A percentile compares a stretch with the other conserved stretches of the same genome.
Conservation (phyloP, 2,329 filamentous ascomycete species). For the Pestalotiopsis sp. region DNA sequence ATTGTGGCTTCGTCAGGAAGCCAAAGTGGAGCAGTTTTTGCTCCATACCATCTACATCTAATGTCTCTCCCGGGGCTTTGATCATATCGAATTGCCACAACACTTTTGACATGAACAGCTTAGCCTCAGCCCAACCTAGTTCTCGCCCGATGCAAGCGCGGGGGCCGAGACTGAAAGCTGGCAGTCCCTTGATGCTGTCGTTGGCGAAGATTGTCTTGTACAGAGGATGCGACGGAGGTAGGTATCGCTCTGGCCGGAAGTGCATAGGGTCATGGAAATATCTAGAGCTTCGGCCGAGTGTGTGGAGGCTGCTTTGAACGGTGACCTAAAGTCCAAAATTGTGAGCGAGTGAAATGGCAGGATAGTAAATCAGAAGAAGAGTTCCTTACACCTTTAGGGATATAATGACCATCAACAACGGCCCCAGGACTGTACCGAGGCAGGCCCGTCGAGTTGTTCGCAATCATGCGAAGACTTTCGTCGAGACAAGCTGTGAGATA, state of each 20-base stretch:
- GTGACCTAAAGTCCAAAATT: neutral
- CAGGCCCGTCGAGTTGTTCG: conserved; percentile 26
- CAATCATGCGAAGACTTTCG: conserved; percentile 35
- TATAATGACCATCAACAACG: conserved; percentile 22
- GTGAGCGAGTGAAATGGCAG: neutral
- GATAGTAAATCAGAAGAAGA: conserved; percentile 20
- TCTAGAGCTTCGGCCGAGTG: neutral
- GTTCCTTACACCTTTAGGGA: conserved; percentile 13
- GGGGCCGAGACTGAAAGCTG: conserved; percentile 18
- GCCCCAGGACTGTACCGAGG: conserved; percentile 23
- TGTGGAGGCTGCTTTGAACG: conserved; percentile 10
- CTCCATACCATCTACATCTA: conserved; percentile 6
- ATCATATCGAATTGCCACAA: conserved; percentile 10
- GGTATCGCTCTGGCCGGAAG: conserved; percentile 19
- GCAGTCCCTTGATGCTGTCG: conserved; percentile 12
- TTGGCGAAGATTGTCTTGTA: conserved; percentile 13
- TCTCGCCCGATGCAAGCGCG: conserved; percentile 15
- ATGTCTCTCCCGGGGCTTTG: neutral
- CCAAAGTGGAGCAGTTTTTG: conserved; percentile 15
- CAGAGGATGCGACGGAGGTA: conserved; percentile 1
- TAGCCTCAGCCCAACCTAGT: conserved; percentile 10
- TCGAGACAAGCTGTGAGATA: conserved; percentile 38
- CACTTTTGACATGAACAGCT: conserved; percentile 12
- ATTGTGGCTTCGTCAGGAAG: conserved; percentile 7
- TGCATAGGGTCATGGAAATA: conserved; percentile 13